These are phyloP conservation scores for Coelastrella sp. DNA, from an alignment of 139 green algal genomes.

Conservation along the genomic window DNA sequence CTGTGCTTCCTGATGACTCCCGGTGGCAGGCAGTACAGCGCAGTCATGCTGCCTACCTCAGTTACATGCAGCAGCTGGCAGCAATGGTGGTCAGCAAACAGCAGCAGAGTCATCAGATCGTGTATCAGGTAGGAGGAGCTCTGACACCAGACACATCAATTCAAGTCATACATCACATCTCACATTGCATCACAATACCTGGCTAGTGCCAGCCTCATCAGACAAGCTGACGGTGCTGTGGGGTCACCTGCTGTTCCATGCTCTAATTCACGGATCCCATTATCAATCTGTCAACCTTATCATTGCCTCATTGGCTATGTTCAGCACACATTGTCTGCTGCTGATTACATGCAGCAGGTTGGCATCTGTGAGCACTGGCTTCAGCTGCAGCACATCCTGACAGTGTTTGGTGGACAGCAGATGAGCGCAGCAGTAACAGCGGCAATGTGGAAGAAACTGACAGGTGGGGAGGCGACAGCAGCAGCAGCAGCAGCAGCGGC, in stretches of 20 bases:
- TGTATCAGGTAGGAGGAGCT: conserved; percentile 26
- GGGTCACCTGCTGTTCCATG: too few relatives aligned
- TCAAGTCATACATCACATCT: too few relatives aligned
- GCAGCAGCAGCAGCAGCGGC: not conserved
- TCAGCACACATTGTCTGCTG: not conserved
- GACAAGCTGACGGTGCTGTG: too few relatives aligned
- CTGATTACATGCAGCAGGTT: conserved; percentile 6
- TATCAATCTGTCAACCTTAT: too few relatives aligned
- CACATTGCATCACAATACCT: too few relatives aligned
- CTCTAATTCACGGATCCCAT: too few relatives aligned
- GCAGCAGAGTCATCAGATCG: conserved; percentile 37
- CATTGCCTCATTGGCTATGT: too few relatives aligned
- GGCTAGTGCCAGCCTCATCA: too few relatives aligned
- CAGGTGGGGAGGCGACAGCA: conserved; percentile 19
- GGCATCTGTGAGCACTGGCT: conserved; percentile 45
- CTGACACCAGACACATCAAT: not conserved
- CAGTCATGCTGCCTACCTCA: conserved; percentile 22
- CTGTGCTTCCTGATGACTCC: conserved; percentile 22
- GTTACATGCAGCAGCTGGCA: conserved; percentile 44
- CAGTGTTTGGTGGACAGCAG: conserved; percentile 7
- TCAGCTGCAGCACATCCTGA: conserved; percentile 34
- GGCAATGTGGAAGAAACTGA: conserved; percentile 29
- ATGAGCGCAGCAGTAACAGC: not conserved
- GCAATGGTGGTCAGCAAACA: conserved; percentile 39
- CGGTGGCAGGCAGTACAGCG: conserved; percentile 28